Conservation (phyloP, 805 yeast genomes). For the Barnettozyma salicaria region DNA sequence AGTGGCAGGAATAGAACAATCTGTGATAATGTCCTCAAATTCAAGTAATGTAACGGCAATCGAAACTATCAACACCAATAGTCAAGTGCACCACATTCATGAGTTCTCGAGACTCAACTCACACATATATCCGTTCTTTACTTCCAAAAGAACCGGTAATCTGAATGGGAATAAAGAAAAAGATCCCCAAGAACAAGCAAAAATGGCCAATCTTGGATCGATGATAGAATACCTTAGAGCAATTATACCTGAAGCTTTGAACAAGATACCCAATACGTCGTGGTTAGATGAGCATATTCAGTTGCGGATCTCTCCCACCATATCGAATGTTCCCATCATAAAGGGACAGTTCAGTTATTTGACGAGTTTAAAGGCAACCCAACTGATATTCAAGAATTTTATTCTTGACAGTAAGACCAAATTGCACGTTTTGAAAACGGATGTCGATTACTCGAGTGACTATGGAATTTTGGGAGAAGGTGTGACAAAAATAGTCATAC, state of each 20-base stretch:
- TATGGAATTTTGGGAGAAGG: conserved; percentile 10
- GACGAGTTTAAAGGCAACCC: conserved; percentile 51
- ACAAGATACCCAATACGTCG: conserved; percentile 37
- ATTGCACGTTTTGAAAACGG: conserved; percentile 39
- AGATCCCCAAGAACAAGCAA: conserved; percentile 4
- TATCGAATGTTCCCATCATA: conserved; percentile 47
- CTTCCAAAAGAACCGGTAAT: conserved; percentile 1
- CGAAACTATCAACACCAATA: neutral
- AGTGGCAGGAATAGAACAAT: too few species aligned
- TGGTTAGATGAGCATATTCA: conserved; percentile 40
- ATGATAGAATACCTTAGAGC: conserved; percentile 41
- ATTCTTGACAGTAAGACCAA: conserved; percentile 45
- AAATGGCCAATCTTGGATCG: conserved; percentile 43
- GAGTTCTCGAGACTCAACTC: neutral
- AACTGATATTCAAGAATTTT: conserved; percentile 47
- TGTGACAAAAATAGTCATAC: conserved; percentile 44
- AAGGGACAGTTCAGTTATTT: conserved; percentile 51
- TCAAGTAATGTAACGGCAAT: neutral
- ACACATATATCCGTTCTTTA: conserved; percentile 5
- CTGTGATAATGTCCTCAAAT: too few species aligned
- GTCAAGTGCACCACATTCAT: neutral
- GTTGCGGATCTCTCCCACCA: conserved; percentile 51
- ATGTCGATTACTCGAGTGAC: conserved; percentile 10
- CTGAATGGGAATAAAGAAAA: neutral
- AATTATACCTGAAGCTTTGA: conserved; percentile 46